These are phyloP conservation scores for Acer saccharum DNA, from an alignment of 345 rosid genomes.

Conservation along the genomic window DNA sequence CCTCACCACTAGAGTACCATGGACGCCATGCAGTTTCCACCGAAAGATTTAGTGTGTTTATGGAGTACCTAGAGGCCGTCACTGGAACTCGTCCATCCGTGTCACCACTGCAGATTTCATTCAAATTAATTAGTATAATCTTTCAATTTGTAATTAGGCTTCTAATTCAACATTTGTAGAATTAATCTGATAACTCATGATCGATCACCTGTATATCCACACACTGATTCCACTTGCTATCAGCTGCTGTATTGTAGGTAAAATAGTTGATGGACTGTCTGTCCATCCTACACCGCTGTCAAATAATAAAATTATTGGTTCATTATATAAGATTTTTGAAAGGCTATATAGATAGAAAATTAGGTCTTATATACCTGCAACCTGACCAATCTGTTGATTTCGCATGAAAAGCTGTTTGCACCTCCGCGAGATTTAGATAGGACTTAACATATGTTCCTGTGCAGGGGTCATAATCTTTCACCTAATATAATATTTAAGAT, in stretches of 20 bases:
- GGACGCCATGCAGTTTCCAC: constrained; percentile 43
- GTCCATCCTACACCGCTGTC: constrained; percentile 15
- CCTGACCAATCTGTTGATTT: constrained; percentile 36
- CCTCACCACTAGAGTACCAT: constrained; percentile 46
- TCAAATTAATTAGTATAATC: neutral
- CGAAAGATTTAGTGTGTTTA: constrained; percentile 33
- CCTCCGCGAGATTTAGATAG: constrained; percentile 46
- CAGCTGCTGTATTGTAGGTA: constrained; percentile 40
- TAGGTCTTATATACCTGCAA: constrained; percentile 36
- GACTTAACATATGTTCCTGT: constrained; percentile 26
- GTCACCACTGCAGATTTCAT: constrained; percentile 47
- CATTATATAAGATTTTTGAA: neutral
- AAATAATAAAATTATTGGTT: no score
- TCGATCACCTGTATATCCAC: constrained; percentile 49
- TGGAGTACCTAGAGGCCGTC: constrained; percentile 43
- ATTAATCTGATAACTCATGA: neutral
- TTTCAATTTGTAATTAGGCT: no score
- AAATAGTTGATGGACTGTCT: constrained; percentile 34
- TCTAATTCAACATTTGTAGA: neutral
- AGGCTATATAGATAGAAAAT: neutral
- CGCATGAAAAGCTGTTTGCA: constrained; percentile 50
- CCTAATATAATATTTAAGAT: constrained; percentile 21
- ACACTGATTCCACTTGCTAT: constrained; percentile 36
- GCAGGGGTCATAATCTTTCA: constrained; percentile 47
- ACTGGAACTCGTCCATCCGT: constrained; percentile 43